Base-by-base conservation (phyloP, 73 alveolate genomes). In the Blepharisma stoltei region DNA sequence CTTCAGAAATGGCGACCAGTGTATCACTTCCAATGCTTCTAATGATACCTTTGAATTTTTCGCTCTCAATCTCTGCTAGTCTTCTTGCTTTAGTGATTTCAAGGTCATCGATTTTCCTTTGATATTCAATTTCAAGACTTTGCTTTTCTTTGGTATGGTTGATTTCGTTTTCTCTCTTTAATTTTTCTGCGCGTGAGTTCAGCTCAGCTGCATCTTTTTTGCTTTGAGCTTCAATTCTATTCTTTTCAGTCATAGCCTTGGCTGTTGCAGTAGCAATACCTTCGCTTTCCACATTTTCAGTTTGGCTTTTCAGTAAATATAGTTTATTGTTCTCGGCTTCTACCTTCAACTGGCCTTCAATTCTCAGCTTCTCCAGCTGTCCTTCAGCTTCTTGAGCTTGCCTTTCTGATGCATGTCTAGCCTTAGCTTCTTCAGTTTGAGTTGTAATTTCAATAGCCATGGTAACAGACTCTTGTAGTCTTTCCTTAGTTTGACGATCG, bases 361-460 rank as follows among this genome's bases (percentile, higher is more conserved):
- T 88, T 83, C 79, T 85, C 55, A 78, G 78, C 83, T 88, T 85
- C 77, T 91, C 85, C 54, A 91, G 90, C 11, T 78, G 79, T 20
- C 92, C 97, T 77, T 70, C 50, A 9, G 97, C 97, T 54, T 87
- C 94, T 75, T 91, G 87, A 70, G 90, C 95, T 27, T 85, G 71
- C 83, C 87, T 48, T 54, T 88, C 92, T 21, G 97, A 94, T 38
- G 54, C 81, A 54, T 90, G 94, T 78, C 87, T 69, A 7, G 97
- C 97, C 76, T 89, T 90, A 46, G 90, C 91, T 78, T 91, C 93
- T 76, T 88, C 83, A 88, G 80, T 88, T 70, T 73, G 82, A 14
- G 97, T 91, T 44, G 97, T 88, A 54, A 91, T 91, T 60, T 91
- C 97, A 88, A 91, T 91, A 54, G 97, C 97, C n/a, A 91, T 86